phyloP scores from a whole-genome alignment of 2,329 filamentous ascomycete genomes.

The Hypoxylon sp. region DNA sequence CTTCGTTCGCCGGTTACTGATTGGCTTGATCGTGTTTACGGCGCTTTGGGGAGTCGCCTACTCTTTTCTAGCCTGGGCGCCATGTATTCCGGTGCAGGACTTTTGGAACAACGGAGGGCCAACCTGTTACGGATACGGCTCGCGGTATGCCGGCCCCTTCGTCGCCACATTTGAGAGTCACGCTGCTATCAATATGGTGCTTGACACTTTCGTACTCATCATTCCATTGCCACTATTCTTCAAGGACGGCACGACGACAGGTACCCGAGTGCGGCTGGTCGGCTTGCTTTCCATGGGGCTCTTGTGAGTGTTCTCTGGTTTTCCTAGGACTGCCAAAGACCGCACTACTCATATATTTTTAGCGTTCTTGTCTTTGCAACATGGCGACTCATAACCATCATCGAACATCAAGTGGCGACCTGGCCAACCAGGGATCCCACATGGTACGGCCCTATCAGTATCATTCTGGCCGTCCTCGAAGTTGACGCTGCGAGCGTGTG shows the following conservation, averaged over 20 bases:
- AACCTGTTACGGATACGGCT: slow-evolving; percentile 54
- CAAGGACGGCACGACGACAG: slow-evolving; percentile 39
- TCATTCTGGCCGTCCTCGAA: slow-evolving; percentile 49
- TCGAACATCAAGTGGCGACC: slow-evolving; percentile 52
- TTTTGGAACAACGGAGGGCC: slow-evolving; percentile 44
- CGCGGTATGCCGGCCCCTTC: slow-evolving; percentile 48
- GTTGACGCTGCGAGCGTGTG: slow-evolving; percentile 50
- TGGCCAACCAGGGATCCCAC: slow-evolving; percentile 55
- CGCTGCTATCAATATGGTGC: slow-evolving; percentile 53
- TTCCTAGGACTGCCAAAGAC: not conserved
- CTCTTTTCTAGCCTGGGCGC: slow-evolving; percentile 53
- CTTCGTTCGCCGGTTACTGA: slow-evolving; percentile 43
- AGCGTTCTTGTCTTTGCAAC: slow-evolving; percentile 53
- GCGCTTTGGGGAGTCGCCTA: slow-evolving; percentile 53
- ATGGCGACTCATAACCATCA: slow-evolving; percentile 53
- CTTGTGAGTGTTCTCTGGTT: slow-evolving; percentile 47
- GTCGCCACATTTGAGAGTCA: slow-evolving; percentile 55
- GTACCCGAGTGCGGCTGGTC: slow-evolving; percentile 51
- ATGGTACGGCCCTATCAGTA: slow-evolving; percentile 54
- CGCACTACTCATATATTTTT: slow-evolving; percentile 4
- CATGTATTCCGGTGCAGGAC: slow-evolving; percentile 49
- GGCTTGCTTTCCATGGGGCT: slow-evolving; percentile 53
- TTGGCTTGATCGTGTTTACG: slow-evolving; percentile 49
- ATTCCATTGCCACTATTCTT: slow-evolving; percentile 56
- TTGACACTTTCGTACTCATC: slow-evolving; percentile 54